phyloP scores from a whole-genome alignment of 2,329 filamentous ascomycete genomes.

The Tolypocladium tropicale region DNA sequence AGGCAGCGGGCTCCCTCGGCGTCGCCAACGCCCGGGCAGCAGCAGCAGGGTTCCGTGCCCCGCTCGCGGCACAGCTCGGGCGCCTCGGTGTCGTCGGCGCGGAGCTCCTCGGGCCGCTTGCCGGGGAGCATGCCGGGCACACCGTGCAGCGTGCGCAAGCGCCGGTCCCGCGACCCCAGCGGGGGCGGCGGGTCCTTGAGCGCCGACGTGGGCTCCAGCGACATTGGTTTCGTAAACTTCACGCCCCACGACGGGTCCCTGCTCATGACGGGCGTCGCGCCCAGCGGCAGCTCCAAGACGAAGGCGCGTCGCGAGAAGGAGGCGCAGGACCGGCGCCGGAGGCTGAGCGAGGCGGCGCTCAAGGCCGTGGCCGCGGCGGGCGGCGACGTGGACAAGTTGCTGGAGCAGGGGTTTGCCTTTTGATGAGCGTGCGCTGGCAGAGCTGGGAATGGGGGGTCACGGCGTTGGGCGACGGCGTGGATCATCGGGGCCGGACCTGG shows the following conservation, averaged over 20 bases:
- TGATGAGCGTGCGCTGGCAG: constrained; percentile 9
- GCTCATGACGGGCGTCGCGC: constrained; percentile 83
- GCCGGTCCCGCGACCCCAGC: constrained; percentile 25
- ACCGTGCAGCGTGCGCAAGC: constrained; percentile 28
- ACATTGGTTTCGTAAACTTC: constrained; percentile 74
- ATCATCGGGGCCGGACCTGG: not conserved
- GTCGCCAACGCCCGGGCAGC: constrained; percentile 26
- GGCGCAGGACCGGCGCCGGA: constrained; percentile 63
- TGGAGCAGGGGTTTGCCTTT: constrained; percentile 39
- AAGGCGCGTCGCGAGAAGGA: constrained; percentile 89
- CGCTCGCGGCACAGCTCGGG: constrained; percentile 29
- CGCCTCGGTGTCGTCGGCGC: constrained; percentile 22
- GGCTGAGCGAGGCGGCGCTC: constrained; percentile 57
- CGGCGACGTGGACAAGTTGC: constrained; percentile 49
- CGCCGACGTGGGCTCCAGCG: constrained; percentile 10
- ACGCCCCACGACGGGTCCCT: constrained; percentile 69
- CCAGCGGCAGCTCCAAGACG: constrained; percentile 84
- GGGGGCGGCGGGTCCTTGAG: not conserved
- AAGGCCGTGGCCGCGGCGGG: constrained; percentile 61
- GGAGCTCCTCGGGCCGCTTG: constrained; percentile 24
- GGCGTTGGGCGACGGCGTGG: not conserved
- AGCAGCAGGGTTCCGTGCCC: constrained; percentile 5
- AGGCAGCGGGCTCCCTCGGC: constrained; percentile 30
- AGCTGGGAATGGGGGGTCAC: too few relatives aligned
- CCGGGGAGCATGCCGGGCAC: constrained; percentile 26